Conservation (phyloP, 1,139 yeast genomes). For the Saccharomycopsis crataegensis region DNA sequence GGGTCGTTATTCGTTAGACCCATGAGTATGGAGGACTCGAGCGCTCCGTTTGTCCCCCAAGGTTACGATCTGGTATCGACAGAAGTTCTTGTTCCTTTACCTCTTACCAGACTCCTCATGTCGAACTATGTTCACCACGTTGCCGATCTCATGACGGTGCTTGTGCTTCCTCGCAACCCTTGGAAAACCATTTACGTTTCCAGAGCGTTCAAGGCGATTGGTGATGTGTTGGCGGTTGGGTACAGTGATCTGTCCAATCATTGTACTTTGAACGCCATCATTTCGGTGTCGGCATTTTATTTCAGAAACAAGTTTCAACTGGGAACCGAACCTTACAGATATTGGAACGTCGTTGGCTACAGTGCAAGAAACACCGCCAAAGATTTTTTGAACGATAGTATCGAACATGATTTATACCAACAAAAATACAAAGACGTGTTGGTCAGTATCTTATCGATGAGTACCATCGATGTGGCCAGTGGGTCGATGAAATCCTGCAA, state of each 20-base stretch:
- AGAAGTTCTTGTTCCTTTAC: constrained; percentile 28
- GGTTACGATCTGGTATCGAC: background rate
- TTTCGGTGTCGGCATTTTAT: constrained; percentile 80
- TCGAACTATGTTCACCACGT: constrained; percentile 74
- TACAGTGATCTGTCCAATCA: constrained; percentile 69
- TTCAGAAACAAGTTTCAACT: constrained; percentile 63
- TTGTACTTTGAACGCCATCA: constrained; percentile 68
- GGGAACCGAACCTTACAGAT: constrained; percentile 31
- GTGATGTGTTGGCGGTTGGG: constrained; percentile 72
- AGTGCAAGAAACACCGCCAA: constrained; percentile 9
- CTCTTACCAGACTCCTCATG: constrained; percentile 60
- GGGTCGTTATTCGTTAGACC: too few species aligned
- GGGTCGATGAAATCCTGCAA: constrained; percentile 87
- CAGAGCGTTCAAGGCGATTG: constrained; percentile 71
- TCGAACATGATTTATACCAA: constrained; percentile 30
- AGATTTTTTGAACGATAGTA: constrained; percentile 22
- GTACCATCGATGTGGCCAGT: constrained; percentile 82
- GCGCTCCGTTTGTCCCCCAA: background rate
- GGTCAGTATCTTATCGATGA: constrained; percentile 81
- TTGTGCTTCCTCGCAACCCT: constrained; percentile 73
- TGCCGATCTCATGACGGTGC: constrained; percentile 83
- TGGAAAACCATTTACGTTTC: constrained; percentile 86
- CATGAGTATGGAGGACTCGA: background rate
- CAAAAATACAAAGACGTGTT: constrained; percentile 81
- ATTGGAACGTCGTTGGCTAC: constrained; percentile 14